Base-by-base conservation (phyloP, 202 grass and related monocot species). In the Saccharum hybrid region DNA sequence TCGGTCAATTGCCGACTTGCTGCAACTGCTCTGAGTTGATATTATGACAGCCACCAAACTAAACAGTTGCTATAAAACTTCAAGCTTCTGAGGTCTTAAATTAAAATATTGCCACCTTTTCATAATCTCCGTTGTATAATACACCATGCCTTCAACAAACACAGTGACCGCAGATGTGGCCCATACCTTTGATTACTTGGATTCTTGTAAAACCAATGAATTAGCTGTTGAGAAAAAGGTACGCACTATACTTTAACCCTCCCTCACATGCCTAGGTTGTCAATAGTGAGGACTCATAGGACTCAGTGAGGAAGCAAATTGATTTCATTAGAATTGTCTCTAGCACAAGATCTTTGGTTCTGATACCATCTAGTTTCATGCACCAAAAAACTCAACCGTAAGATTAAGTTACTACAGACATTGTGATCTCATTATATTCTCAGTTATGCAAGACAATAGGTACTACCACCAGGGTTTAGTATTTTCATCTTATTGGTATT, bases 161-260 rank as follows among this genome's bases (percentile, higher is more conserved):
- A 74, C 5, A 43, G 6, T 30, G 40, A 42, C 26, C 8, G 46
- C 4, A 34, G 11, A 51, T 74, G 64, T 71, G 0, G 16, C 14
- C 21, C 46, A 41, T 57, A 54, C 59, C 71, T 80, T 80, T 80
- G n/a, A 22, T 73, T 66, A 85, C 16, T 57, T 72, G 28, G 70
- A 31, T 52, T 34, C 71, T 72, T 51, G 30, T 4, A 73, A 19
- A 73, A 52, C n/a, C 28, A 62, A 75, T 21, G 36, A 28, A 34
- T 71, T 46, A 72, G 43, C 70, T 72, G 70, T 46, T 72, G 39
- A 64, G 40, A 49, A 72, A 72, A 71, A 48, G 43, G 70, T 33
- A 48, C 61, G 28, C 30, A 37, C 42, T 79, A 22, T 63, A 62
- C 28, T 72, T 82, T 43, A 43, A 49, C 46, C 28, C 41, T 66